Base-by-base conservation (phyloP, 73 alveolate species). In the Uronychia binucleata region DNA sequence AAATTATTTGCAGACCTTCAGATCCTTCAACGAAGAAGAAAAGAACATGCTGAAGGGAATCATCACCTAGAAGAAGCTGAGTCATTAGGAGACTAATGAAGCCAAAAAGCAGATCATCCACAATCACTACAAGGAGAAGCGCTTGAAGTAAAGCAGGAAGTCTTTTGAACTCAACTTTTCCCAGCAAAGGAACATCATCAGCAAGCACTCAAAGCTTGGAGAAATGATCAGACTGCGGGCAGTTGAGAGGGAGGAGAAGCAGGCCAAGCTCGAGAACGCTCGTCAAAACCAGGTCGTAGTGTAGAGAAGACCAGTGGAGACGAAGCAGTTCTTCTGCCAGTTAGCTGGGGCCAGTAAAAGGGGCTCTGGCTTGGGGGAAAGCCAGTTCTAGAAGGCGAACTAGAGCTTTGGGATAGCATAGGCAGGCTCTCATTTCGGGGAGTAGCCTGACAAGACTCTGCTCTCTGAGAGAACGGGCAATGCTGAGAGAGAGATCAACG, bases 21-120 rank as follows among this genome's bases (percentile, higher is more conserved):
- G 67, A 46, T 46, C 67, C 32, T 82, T 57, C 58, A 82, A 82
- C 57, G 79, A 82, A 60, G 89, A 82, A 11, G 89, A 82, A 28
- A 82, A 67, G 28, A 67, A 31, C 5, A 82, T 82, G 26, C 26
- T 82, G 28, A 34, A 82, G 14, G 80, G 82, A 19, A 31, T 82
- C 58, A 82, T 82, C 31, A 1, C 25, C 30, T 29, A 60, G 33
- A 67, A 57, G 19, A 82, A 82, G 77, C 76, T 59, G 28, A 58
- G 35, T 1, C 80, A 81, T 14, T 14, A 28, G 31, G 46, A 27
- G 19, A 81, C 58, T 11, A 81, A 81, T 28, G 28, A 34, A n/a
- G 30, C 26, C 25, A 58, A 81, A 58, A 58, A 67, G 27, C 31
- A 34, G 28, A 19, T 34, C 31, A 81, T 81, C 30, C 25, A 34